Percentiles rank a stretch among this genome's conserved stretches.
phyloP scores from a whole-genome alignment of 257 asterid genomes.

The Solanum sparsipilum region DNA sequence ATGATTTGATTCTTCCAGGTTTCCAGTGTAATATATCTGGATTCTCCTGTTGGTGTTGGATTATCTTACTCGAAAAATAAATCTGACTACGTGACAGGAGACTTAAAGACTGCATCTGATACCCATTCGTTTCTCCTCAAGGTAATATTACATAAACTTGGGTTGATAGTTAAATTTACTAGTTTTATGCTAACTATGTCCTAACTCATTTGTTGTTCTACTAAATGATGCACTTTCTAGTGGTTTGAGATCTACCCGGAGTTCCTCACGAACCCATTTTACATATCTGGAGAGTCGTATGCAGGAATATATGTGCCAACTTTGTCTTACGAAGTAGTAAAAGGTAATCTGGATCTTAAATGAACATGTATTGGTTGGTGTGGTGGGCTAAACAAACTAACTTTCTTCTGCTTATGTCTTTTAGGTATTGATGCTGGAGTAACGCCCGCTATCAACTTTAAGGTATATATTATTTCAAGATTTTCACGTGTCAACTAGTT shows the following conservation, averaged over 20 bases:
- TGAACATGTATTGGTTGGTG: neutral
- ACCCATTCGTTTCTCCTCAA: conserved; percentile 78
- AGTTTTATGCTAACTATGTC: neutral
- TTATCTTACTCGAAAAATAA: conserved; percentile 55
- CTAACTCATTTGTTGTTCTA: neutral
- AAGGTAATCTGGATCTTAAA: conserved; percentile 33
- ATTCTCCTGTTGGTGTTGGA: conserved; percentile 97
- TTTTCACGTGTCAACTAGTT: neutral
- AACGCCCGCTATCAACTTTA: conserved; percentile 60
- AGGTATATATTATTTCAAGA: conserved; percentile 39
- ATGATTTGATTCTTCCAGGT: conserved; percentile 33
- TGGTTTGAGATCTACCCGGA: conserved; percentile 93
- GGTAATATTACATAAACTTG: conserved; percentile 20
- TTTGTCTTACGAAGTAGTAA: conserved; percentile 66
- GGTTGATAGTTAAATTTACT: neutral
- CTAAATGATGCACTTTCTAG: conserved; percentile 28
- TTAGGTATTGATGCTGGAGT: conserved; percentile 67
- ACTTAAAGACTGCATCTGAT: conserved; percentile 70
- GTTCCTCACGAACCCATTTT: conserved; percentile 63
- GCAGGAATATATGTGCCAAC: conserved; percentile 97
- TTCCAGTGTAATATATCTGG: conserved; percentile 66
- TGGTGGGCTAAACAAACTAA: neutral
- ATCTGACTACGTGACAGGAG: conserved; percentile 73
- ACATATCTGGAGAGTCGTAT: conserved; percentile 82
- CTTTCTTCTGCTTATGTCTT: neutral